Evolutionary conservation across 2,329 filamentous ascomycete species (phyloP).

Genomic region (Alternaria viburni): DNA sequence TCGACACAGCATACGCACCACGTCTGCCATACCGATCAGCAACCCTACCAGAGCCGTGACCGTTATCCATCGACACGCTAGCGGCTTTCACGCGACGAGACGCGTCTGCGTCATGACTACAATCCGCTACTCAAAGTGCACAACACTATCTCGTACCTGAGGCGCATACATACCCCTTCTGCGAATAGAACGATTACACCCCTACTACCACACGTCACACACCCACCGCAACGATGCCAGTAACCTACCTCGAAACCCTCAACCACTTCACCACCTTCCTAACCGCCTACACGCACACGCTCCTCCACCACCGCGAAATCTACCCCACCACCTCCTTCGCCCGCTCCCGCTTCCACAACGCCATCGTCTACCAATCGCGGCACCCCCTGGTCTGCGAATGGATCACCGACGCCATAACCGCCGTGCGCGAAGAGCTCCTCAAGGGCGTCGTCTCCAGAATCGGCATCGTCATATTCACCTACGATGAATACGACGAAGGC

Average conservation of each 20-base stretch:
- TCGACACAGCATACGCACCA: slow-evolving; percentile 7
- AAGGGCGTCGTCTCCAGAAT: slow-evolving; percentile 60
- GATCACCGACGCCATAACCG: slow-evolving; percentile 79
- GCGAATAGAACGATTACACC: background rate
- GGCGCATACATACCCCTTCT: background rate
- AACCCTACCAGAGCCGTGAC: background rate
- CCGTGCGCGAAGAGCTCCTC: slow-evolving; percentile 73
- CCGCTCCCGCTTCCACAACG: slow-evolving; percentile 79
- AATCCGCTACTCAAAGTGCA: background rate
- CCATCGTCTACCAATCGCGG: slow-evolving; percentile 82
- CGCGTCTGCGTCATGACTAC: slow-evolving; percentile 8
- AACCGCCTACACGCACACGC: slow-evolving; percentile 80
- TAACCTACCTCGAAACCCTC: slow-evolving; percentile 59
- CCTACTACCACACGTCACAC: background rate
- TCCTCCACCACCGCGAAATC: slow-evolving; percentile 80
- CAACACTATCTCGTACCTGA: background rate
- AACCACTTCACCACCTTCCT: slow-evolving; percentile 79
- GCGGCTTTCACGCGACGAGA: slow-evolving; percentile 12
- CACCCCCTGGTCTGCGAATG: slow-evolving; percentile 86
- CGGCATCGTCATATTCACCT: slow-evolving; percentile 63
- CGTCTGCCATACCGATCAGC: slow-evolving; percentile 1
- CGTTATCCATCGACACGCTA: slow-evolving; percentile 2
- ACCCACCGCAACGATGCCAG: slow-evolving; percentile 26
- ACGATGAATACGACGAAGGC: slow-evolving; percentile 21
- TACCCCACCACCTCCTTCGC: slow-evolving; percentile 83